phyloP scores from a whole-genome alignment of 768 basidiomycete species.

The Phylloporus arenicola region DNA sequence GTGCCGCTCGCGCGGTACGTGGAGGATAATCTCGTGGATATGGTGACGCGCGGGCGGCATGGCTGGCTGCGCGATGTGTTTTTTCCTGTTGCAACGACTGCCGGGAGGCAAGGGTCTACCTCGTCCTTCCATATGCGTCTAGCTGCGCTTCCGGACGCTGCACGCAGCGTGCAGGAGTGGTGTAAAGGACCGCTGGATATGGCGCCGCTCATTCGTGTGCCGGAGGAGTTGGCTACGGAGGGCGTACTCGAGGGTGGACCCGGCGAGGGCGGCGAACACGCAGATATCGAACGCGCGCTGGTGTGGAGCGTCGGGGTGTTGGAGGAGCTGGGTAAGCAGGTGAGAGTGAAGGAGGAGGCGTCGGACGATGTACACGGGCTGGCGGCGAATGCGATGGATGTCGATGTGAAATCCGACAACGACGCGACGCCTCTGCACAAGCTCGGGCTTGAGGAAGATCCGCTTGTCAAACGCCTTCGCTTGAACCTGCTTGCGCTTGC shows the following conservation, averaged over 20 bases:
- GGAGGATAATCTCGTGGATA: constrained; percentile 36
- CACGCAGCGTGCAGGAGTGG: constrained; percentile 7
- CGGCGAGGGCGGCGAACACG: constrained; percentile 25
- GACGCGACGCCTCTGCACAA: neutral
- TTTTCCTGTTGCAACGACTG: neutral
- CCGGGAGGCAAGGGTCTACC: neutral
- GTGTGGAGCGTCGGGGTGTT: constrained; percentile 53
- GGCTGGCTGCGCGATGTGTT: constrained; percentile 29
- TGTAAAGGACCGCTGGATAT: constrained; percentile 34
- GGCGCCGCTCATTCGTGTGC: constrained; percentile 36
- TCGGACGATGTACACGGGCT: constrained; percentile 4
- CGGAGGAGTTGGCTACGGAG: constrained; percentile 35
- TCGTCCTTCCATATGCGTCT: constrained; percentile 12
- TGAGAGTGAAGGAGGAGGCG: constrained; percentile 13
- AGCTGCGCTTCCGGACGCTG: constrained; percentile 10
- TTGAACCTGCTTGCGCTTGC: constrained; percentile 73
- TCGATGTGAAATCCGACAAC: constrained; percentile 11
- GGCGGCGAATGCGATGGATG: constrained; percentile 12
- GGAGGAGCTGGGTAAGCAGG: constrained; percentile 29
- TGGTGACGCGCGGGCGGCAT: constrained; percentile 39
- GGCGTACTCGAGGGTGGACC: constrained; percentile 23
- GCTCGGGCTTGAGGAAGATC: constrained; percentile 37
- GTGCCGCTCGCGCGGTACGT: constrained; percentile 38
- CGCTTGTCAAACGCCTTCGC: constrained; percentile 50
- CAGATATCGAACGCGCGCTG: constrained; percentile 37